A percentile compares a stretch with the other conserved stretches of the same genome.
These are phyloP conservation scores for Phytophthora colocasiae DNA, from an alignment of 352 stramenopile species.

Conservation along the genomic window DNA sequence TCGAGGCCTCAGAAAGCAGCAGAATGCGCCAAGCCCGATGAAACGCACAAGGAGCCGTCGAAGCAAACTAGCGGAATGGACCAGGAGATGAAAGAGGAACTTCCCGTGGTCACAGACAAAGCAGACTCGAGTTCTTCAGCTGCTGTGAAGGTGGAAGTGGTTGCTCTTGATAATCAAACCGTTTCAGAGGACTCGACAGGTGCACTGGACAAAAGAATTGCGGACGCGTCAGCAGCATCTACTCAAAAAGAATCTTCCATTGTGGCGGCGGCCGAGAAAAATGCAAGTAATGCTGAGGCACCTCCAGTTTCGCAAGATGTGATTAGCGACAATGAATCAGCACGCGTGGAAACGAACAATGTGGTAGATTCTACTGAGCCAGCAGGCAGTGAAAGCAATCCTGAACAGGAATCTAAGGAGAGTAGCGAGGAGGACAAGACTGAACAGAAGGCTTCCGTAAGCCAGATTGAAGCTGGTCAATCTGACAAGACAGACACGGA, in stretches of 20 bases:
- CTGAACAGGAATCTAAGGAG: constrained; percentile 7
- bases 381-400: neutral
- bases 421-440: constrained; percentile 6
- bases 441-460: neutral
- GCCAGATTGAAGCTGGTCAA: constrained; percentile 2
- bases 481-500: neutral
- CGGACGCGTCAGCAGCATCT: no score
- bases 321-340: constrained; percentile 3
- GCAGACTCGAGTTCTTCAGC: neutral
- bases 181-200: neutral
- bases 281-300: neutral
- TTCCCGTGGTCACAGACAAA: neutral
- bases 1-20: constrained; percentile 11
- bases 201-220: no score
- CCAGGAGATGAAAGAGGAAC: constrained; percentile 33
- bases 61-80: constrained; percentile 11
- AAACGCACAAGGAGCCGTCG: neutral
- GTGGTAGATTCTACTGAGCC: neutral
- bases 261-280: neutral
- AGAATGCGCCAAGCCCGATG: neutral
- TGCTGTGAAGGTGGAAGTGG: constrained; percentile 28
- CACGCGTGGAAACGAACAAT: constrained; percentile 6
- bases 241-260: constrained; percentile 1
- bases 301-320: constrained; percentile 5
- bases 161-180: constrained; percentile 14